Conservation (phyloP, 2,329 filamentous ascomycete genomes). For the Pseudopithomyces maydicus region DNA sequence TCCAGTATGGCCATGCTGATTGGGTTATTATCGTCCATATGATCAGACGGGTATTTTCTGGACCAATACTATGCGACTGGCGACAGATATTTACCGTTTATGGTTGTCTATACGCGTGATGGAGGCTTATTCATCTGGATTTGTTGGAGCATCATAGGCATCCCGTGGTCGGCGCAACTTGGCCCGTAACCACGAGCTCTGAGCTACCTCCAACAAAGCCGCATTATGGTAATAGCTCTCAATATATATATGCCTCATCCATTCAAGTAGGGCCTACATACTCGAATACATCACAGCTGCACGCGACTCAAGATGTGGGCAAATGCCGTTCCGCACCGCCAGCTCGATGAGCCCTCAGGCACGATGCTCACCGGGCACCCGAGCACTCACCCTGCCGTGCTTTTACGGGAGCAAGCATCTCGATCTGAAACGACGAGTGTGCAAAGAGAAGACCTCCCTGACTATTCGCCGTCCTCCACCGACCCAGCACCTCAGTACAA, state of each 20-base stretch:
- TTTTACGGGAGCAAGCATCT: conserved; percentile 5
- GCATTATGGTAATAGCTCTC: neutral
- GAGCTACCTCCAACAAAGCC: neutral
- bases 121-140: neutral
- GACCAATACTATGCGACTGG: no score
- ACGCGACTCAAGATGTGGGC: neutral
- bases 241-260: neutral
- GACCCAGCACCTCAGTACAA: conserved; percentile 16
- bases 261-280: neutral
- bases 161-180: neutral
- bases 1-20: no score
- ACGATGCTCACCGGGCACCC: neutral
- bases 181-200: neutral
- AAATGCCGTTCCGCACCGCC: neutral
- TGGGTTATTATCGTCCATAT: no score
- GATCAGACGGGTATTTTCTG: no score
- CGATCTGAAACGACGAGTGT: neutral
- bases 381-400: conserved; percentile 3
- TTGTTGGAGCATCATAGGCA: no score
- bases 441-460: conserved; percentile 21
- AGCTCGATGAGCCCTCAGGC: neutral
- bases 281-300: neutral
- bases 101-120: neutral
- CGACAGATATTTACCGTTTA: neutral
- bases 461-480: conserved; percentile 16